phyloP scores from a whole-genome alignment of 768 basidiomycete species.

The Fibroporia radiculosa region DNA sequence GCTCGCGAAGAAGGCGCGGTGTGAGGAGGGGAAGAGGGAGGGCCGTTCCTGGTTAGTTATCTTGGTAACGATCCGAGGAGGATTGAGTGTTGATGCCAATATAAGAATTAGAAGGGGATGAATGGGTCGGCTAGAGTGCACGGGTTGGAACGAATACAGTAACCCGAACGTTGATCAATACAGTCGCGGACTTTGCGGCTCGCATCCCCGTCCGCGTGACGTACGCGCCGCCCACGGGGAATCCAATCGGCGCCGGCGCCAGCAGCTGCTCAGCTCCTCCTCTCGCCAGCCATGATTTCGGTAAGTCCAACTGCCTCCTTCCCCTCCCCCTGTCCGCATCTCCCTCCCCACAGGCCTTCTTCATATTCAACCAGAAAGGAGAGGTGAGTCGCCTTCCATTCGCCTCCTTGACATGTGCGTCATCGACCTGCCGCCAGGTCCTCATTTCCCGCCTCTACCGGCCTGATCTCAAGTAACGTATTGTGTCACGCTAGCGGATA shows the following conservation, averaged over 20 bases:
- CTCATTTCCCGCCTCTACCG: slow-evolving; percentile 94
- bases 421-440: slow-evolving; percentile 52
- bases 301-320: slow-evolving; percentile 23
- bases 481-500: neutral
- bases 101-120: too few species aligned
- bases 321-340: neutral
- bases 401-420: slow-evolving; percentile 1
- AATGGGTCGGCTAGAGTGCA: too few species aligned
- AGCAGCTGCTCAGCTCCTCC: neutral
- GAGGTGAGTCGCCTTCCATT: slow-evolving; percentile 52
- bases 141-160: too few species aligned
- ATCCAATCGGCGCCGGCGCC: neutral
- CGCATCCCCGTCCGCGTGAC: neutral
- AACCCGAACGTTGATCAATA: neutral
- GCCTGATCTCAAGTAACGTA: slow-evolving; percentile 84
- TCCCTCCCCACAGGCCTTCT: slow-evolving; percentile 67
- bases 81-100: too few species aligned
- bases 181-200: neutral
- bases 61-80: too few species aligned
- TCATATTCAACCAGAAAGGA: slow-evolving; percentile 99
- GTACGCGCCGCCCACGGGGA: neutral
- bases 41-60: too few species aligned
- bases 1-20: too few species aligned
- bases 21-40: too few species aligned
- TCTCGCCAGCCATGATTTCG: slow-evolving; percentile 33